phyloP scores from a whole-genome alignment of 73 alveolate genomes.

The Paramecium caudatum region DNA sequence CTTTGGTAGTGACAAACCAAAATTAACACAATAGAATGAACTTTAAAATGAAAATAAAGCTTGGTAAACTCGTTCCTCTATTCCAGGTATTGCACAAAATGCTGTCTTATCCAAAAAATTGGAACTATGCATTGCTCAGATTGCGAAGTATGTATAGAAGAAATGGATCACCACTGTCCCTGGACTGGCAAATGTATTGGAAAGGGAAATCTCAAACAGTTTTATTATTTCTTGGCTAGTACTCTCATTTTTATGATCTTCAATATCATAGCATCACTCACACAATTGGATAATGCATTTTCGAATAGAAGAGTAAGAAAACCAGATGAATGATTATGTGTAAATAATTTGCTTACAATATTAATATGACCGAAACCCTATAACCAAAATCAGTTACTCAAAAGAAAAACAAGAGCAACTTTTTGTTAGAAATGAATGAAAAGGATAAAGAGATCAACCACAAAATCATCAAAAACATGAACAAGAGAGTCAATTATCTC shows the following conservation, averaged over 20 bases:
- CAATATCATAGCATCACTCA: slow-evolving; percentile 30
- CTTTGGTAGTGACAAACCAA: background rate
- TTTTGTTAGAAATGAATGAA: slow-evolving; percentile 85
- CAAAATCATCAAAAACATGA: slow-evolving; percentile 96
- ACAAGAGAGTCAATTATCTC: slow-evolving; percentile 91
- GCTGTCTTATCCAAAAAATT: slow-evolving; percentile 63
- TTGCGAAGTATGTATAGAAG: slow-evolving; percentile 81
- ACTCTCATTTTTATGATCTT: slow-evolving; percentile 71
- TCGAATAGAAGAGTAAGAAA: too few relatives aligned
- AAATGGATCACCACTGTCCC: slow-evolving; percentile 87
- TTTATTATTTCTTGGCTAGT: slow-evolving; percentile 73
- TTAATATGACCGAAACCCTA: background rate
- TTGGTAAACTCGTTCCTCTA: too few relatives aligned
- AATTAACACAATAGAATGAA: background rate
- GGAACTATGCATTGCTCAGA: slow-evolving; percentile 82
- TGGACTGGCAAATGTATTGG: slow-evolving; percentile 91
- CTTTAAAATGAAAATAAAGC: background rate
- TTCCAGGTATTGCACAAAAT: slow-evolving; percentile 74
- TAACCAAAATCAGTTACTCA: background rate
- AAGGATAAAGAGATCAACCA: slow-evolving; percentile 95
- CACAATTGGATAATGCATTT: slow-evolving; percentile 4
- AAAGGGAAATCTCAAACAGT: slow-evolving; percentile 72
- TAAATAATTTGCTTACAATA: too few relatives aligned
- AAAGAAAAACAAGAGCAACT: background rate
- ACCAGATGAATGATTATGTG: too few relatives aligned